Evolutionary conservation across 2,329 filamentous ascomycete species (phyloP).

Genomic region (Lachnellula hyalina): DNA sequence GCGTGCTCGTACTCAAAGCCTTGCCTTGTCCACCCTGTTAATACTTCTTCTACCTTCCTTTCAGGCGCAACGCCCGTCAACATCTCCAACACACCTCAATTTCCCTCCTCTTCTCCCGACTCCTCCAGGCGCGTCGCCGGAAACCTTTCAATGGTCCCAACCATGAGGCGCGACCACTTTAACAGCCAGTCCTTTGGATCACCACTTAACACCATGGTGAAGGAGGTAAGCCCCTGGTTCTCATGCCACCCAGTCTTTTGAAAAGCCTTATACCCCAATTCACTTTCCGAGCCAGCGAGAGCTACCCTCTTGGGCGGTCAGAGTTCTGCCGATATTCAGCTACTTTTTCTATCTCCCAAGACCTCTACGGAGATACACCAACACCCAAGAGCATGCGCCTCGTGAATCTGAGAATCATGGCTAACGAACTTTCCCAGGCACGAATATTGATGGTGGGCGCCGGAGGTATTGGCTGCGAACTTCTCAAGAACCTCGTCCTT

Average conservation of each 20-base stretch:
- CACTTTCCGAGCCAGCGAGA: not conserved
- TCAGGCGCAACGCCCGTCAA: constrained; percentile 1
- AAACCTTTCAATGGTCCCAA: constrained; percentile 8
- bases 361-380: not conserved
- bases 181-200: constrained; percentile 63
- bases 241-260: constrained; percentile 14
- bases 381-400: constrained; percentile 1
- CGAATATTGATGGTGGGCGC: constrained; percentile 91
- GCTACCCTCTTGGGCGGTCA: too few relatives aligned
- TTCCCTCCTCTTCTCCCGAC: not conserved
- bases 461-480: constrained; percentile 94
- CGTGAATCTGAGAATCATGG: constrained; percentile 9
- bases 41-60: not conserved
- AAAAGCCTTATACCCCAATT: not conserved
- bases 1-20: not conserved
- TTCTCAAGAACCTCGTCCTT: constrained; percentile 92
- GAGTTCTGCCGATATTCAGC: not conserved
- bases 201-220: constrained; percentile 58
- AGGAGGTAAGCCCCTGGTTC: constrained; percentile 50
- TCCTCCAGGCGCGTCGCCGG: constrained; percentile 1
- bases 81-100: not conserved
- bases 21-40: not conserved
- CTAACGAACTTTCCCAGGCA: constrained; percentile 52
- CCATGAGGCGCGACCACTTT: constrained; percentile 45
- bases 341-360: not conserved